These are phyloP conservation scores for Phyllosticta citrichinensis DNA, from an alignment of 2,329 filamentous ascomycete species.

Conservation along the genomic window DNA sequence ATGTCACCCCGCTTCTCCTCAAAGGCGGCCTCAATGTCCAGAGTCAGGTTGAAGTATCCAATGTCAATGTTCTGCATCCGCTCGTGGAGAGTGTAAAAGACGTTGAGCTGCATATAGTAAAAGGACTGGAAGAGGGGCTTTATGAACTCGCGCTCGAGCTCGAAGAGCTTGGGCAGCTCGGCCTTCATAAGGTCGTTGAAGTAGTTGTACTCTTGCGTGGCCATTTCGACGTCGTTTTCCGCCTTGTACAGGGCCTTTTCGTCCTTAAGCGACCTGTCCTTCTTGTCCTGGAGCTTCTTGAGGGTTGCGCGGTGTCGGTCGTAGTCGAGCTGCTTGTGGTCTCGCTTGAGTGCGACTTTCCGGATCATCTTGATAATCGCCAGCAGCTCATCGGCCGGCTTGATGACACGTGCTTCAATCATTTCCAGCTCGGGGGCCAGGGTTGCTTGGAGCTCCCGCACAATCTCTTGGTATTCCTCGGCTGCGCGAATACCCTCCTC, in stretches of 20 bases:
- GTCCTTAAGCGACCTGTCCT: slow-evolving; percentile 90
- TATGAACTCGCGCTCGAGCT: slow-evolving; percentile 87
- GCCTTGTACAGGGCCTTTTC: slow-evolving; percentile 96
- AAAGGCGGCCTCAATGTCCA: slow-evolving; percentile 88
- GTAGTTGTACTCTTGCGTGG: slow-evolving; percentile 94
- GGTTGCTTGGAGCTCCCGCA: slow-evolving; percentile 80
- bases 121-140: slow-evolving; percentile 95
- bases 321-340: slow-evolving; percentile 96
- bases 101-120: slow-evolving; percentile 99
- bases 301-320: slow-evolving; percentile 73
- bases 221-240: slow-evolving; percentile 79
- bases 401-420: slow-evolving; percentile 87
- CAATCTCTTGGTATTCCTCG: slow-evolving; percentile 89
- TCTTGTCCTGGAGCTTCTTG: slow-evolving; percentile 96
- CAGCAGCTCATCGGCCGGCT: slow-evolving; percentile 83
- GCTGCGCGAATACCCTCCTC: slow-evolving; percentile 88
- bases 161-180: slow-evolving; percentile 85
- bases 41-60: slow-evolving; percentile 88
- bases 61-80: slow-evolving; percentile 97
- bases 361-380: slow-evolving; percentile 93
- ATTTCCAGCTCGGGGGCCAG: slow-evolving; percentile 90
- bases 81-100: slow-evolving; percentile 97
- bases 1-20: slow-evolving; percentile 79
- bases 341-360: slow-evolving; percentile 78
- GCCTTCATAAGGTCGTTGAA: slow-evolving; percentile 97